Evolutionary conservation across 164 flowering plant genomes (phyloP), one percentile per base, ranked within the genome.

Genomic region (Taxillus chinensis): DNA sequence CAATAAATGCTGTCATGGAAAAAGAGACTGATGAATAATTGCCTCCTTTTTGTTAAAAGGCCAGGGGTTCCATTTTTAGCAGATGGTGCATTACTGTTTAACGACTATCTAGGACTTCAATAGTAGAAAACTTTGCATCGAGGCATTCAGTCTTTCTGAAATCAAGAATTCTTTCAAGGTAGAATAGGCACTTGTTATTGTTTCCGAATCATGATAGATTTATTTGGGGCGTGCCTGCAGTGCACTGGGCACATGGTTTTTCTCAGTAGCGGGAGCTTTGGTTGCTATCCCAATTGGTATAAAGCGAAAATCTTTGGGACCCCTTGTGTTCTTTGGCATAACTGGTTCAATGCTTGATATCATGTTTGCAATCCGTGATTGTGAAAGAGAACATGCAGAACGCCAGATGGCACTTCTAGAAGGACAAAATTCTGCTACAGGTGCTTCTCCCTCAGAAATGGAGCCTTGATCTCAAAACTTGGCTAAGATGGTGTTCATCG

Each of bases 331-430:
- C 80, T 90, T 86, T 60, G 98, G 99, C n/a, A 93, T 95, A 14
- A 89, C 99, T 3, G 97, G 99, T 40, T 90, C 99, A 42, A 93
- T 93, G 99, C 85, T 93, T 17, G 99, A 93, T 64, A 93, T 93
- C 53, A 87, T 93, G 15, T 77, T 93, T 89, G 99, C 96, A 17
- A 79, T 93, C 55, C 85, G 70, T 64, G 83, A 81, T 10, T 90
- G 99, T 51, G 99, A 93, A 74, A 81, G 95, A 71, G 97, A 93
- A 71, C 97, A 93, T 67, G 97, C 99, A 0, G 97, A 93, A 60
- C 97, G 87, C 65, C 95, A 93, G 67, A 80, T 77, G 86, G 77
- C 86, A 82, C 95, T 90, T 45, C 46, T 84, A 65, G 93, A 90
- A 81, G 83, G 73, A 13, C 83, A 86, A 61, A 80, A 78, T 74